Base-by-base conservation (phyloP, 805 yeast genomes). In the Spencermartinsiella europaea region DNA sequence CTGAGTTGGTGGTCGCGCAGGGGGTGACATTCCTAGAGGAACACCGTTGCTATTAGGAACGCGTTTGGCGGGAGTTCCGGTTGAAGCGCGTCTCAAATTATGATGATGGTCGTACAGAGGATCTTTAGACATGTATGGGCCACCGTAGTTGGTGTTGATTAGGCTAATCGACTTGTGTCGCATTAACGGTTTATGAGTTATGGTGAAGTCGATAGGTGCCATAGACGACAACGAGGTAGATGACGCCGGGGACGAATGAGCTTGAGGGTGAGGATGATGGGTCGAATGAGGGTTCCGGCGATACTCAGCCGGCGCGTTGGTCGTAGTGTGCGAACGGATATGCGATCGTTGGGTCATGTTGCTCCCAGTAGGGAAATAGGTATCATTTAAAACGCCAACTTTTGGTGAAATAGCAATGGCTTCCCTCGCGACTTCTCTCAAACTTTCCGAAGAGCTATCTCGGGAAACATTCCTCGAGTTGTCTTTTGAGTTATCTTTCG, bases 151-250 rank as follows among this genome's bases (percentile, higher is more conserved):
- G 17, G 21, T 28, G 22, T 35, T 21, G 37, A 8, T 22, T 3
- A 38, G 40, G 17, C 48, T 46, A 7, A 41, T 25, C 2, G 49
- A 46, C 4, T 35, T 27, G n/a, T 42, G 49, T 21, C 49, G 45
- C 12, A 35, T 35, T 15, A 46, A 25, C 16, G 45, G 39, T 19
- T 46, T 35, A 20, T 35, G 34, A 15, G 42, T 45, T 33, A 46
- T 33, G 19, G 34, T 25, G 22, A 35, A 27, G 22, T 46, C 49
- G n/a, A n/a, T n/a, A 12, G 42, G 42, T 2, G 46, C 21, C 34
- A 46, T 12, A 20, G 48, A 43, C 31, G 31, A 12, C 31, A 12
- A 25, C n/a, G n/a, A n/a, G n/a, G n/a, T 20, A 20, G 40, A 28
- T 17, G 38, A 15, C 3, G 19, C 28, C 12, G 22, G 36, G 28